phyloP scores from a whole-genome alignment of 768 basidiomycete genomes.

The Pisolithus sp. region DNA sequence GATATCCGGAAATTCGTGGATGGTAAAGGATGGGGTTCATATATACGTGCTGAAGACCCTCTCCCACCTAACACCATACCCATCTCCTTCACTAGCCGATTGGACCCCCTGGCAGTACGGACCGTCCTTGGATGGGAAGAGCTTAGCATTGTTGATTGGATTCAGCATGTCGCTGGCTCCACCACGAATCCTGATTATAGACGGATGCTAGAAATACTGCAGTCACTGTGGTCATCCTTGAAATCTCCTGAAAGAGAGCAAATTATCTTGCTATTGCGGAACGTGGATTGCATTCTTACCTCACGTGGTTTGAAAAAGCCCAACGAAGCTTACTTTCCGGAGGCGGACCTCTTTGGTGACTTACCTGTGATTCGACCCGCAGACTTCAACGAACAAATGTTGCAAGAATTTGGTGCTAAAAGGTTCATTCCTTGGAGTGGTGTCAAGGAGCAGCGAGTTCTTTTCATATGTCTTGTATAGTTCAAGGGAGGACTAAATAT shows the following conservation, averaged over 20 bases:
- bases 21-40: slow-evolving; percentile 40
- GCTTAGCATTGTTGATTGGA: slow-evolving; percentile 60
- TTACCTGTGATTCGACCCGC: slow-evolving; percentile 60
- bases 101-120: slow-evolving; percentile 45
- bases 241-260: slow-evolving; percentile 40
- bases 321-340: slow-evolving; percentile 70
- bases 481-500: not conserved
- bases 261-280: slow-evolving; percentile 42
- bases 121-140: not conserved
- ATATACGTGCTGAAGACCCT: slow-evolving; percentile 69
- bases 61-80: slow-evolving; percentile 71
- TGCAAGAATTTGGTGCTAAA: slow-evolving; percentile 62
- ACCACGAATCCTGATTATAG: slow-evolving; percentile 50
- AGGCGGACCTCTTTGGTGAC: slow-evolving; percentile 85
- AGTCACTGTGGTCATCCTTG: slow-evolving; percentile 52
- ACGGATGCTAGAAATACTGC: slow-evolving; percentile 51
- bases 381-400: slow-evolving; percentile 33
- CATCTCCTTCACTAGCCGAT: slow-evolving; percentile 49
- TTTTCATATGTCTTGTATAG: not conserved
- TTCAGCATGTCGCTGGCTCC: slow-evolving; percentile 50
- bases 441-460: slow-evolving; percentile 28
- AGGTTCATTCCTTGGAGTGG: slow-evolving; percentile 82
- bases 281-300: slow-evolving; percentile 64
- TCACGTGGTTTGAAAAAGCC: slow-evolving; percentile 66
- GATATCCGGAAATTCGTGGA: slow-evolving; percentile 65